Evolutionary conservation across 2,329 filamentous ascomycete genomes (phyloP), one percentile per base, ranked within the genome.

Genomic region (Elsinoe batatas): DNA sequence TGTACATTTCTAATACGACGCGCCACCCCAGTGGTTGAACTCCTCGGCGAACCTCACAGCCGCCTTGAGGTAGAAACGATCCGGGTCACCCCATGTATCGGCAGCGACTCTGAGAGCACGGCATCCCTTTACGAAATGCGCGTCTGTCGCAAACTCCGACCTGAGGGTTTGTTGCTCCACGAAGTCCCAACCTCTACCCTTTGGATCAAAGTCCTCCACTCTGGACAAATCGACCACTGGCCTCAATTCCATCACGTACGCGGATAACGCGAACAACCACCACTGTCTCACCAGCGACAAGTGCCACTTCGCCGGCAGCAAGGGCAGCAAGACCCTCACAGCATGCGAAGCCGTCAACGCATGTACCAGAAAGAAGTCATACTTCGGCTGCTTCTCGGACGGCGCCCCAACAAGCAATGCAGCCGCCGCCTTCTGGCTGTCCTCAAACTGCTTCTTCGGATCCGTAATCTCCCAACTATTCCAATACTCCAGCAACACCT

Each of bases 341-440:
- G 93, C 91, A 67, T 98, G 90, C 58, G 85, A 91, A 17, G 87
- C 85, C 0, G 88, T 94, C 32, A 98, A 76, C 6, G 93, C 69
- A 65, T 95, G 89, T 3, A 87, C 83, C 40, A 91, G 70, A 71
- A 89, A 88, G 72, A 94, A 91, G 71, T 93, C 88, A 71, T 90
- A 94, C 30, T 81, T 74, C 54, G 84, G 2, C 75, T 64, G 61
- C 26, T 68, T 57, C 18, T 69, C 53, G 33, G 74, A 66, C 1
- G 82, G 78, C 2, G 81, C 82, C 5, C 79, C 76, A 3, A 89
- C 76, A 0, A 88, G 69, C 5, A 91, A 69, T 0, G 80, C 78
- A 0, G 76, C 72, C 2, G 80, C 80, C 2, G 78, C 70, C 57
- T 76, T 72, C 60, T 84, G 81, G 1, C 84, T 87, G 56, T 86